These are phyloP conservation scores for Chalara sp. DNA, from an alignment of 2,329 filamentous ascomycete genomes.

Conservation along the genomic window DNA sequence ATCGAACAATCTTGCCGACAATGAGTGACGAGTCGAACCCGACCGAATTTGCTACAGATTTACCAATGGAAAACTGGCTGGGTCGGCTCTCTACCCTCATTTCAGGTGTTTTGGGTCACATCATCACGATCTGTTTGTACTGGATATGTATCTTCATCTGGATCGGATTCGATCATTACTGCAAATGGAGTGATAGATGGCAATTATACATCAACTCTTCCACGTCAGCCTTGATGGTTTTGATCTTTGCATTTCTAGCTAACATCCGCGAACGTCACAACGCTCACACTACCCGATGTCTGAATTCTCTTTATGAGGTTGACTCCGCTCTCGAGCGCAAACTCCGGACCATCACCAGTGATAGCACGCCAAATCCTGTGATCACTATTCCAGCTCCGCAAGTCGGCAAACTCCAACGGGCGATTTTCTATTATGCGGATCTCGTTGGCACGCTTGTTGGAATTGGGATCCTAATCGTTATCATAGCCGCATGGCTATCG, in stretches of 20 bases:
- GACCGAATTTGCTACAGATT: slow-evolving; percentile 7
- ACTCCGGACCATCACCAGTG: slow-evolving; percentile 27
- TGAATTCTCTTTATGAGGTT: slow-evolving; percentile 28
- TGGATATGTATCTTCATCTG: slow-evolving; percentile 13
- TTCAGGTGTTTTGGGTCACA: slow-evolving; percentile 10
- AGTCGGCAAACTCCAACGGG: slow-evolving; percentile 28
- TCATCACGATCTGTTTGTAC: slow-evolving; percentile 7
- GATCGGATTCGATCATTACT: slow-evolving; percentile 11
- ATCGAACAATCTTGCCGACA: slow-evolving; percentile 1
- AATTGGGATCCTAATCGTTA: slow-evolving; percentile 29
- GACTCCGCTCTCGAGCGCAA: slow-evolving; percentile 28
- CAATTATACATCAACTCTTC: slow-evolving; percentile 33
- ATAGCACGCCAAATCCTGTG: slow-evolving; percentile 24
- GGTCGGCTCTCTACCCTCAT: slow-evolving; percentile 8
- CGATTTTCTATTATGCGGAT: slow-evolving; percentile 35
- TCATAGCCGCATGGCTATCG: slow-evolving; percentile 31
- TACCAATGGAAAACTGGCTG: slow-evolving; percentile 8
- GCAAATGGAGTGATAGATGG: slow-evolving; percentile 11
- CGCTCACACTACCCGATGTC: slow-evolving; percentile 23
- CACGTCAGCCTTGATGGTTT: slow-evolving; percentile 35
- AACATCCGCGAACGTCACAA: slow-evolving; percentile 32
- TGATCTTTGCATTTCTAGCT: slow-evolving; percentile 31
- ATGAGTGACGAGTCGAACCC: slow-evolving; percentile 6
- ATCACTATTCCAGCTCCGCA: slow-evolving; percentile 27
- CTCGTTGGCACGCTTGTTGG: slow-evolving; percentile 36